phyloP scores from a whole-genome alignment of 805 yeast genomes.

The Maudiozyma turicensis region DNA sequence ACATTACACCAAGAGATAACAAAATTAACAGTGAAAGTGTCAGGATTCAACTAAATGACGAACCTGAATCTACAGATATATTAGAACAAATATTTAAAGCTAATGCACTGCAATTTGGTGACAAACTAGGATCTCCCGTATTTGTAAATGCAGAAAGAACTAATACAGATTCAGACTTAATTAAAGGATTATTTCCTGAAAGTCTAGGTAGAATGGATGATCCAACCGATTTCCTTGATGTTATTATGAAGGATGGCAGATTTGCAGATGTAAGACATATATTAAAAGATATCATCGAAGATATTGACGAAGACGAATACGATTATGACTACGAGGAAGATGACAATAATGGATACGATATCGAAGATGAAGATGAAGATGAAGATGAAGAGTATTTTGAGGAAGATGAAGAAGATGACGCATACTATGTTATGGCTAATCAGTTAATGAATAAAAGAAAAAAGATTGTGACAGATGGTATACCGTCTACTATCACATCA shows the following conservation, averaged over 20 bases:
- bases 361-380: conserved; percentile 1
- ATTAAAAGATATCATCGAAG: conserved; percentile 8
- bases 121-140: conserved; percentile 13
- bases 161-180: background rate
- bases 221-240: conserved; percentile 3
- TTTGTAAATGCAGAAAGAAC: conserved; percentile 9
- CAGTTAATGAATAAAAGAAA: no score
- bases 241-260: background rate
- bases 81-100: background rate
- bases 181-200: background rate
- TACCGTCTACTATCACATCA: no score
- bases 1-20: background rate
- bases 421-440: background rate
- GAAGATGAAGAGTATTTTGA: conserved; percentile 1
- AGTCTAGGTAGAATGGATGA: conserved; percentile 4
- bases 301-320: background rate
- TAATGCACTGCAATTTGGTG: conserved; percentile 5
- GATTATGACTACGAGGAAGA: conserved; percentile 2
- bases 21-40: background rate
- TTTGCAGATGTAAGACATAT: background rate
- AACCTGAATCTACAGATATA: background rate
- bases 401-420: background rate
- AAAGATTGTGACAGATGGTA: no score
- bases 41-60: background rate
- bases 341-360: background rate